Conservation (phyloP, 2,329 filamentous ascomycete genomes). For the Chaetomium strumarium region DNA sequence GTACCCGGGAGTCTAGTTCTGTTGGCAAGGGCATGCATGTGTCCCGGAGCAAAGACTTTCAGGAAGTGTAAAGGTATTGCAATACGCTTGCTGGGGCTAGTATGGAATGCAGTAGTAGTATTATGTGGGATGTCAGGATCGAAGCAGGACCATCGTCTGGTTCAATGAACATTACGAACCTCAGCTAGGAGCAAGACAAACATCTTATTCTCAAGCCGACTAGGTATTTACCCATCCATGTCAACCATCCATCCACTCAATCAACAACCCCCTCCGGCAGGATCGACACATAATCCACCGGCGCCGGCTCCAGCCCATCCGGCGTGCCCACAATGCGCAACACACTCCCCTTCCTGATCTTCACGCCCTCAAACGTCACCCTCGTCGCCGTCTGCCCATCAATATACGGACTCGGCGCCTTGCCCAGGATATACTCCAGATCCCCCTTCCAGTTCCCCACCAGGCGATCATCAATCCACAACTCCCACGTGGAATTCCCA, state of each 20-base stretch:
- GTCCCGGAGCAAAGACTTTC: too few species aligned
- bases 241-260: slow-evolving; percentile 27
- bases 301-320: slow-evolving; percentile 56
- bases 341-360: slow-evolving; percentile 44
- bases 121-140: too few species aligned
- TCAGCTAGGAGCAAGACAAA: too few species aligned
- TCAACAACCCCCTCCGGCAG: slow-evolving; percentile 53
- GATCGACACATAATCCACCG: slow-evolving; percentile 61
- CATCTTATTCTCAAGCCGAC: too few species aligned
- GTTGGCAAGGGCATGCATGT: too few species aligned
- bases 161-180: too few species aligned
- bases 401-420: slow-evolving; percentile 51
- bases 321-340: slow-evolving; percentile 52
- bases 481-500: slow-evolving; percentile 59
- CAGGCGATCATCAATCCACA: slow-evolving; percentile 47
- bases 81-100: too few species aligned
- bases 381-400: slow-evolving; percentile 61
- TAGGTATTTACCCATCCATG: too few species aligned
- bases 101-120: too few species aligned
- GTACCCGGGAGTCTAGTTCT: too few species aligned
- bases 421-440: slow-evolving; percentile 52
- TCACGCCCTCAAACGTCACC: slow-evolving; percentile 50
- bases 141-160: too few species aligned
- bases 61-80: too few species aligned
- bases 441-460: slow-evolving; percentile 56